Base-by-base conservation (phyloP, 148 eudicot genomes). In the Heliosperma pusillum region DNA sequence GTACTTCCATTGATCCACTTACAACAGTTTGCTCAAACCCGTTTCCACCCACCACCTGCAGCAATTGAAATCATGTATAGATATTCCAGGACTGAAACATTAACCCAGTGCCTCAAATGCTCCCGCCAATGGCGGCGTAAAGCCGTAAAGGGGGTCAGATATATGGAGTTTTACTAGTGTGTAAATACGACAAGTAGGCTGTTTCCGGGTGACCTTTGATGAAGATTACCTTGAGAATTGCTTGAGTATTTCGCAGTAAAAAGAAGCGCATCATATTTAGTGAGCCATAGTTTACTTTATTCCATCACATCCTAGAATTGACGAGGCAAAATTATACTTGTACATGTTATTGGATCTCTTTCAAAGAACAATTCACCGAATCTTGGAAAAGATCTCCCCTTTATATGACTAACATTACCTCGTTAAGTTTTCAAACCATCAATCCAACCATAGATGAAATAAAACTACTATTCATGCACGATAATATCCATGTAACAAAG, bases 1-100 rank as follows among this genome's bases (percentile, higher is more conserved):
- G 90, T 70, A 96, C 96, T 79, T 96, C 99, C 97, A 96, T 96
- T 65, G 97, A 96, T 80, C 99, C 99, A 80, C 94, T 96, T 20
- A 90, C 93, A 76, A 96, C 97, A 72, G 90, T 89, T 77, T 87
- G 92, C 81, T 90, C 99, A 59, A 90, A 91, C 73, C 99, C 99
- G 86, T 90, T 88, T 76, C 87, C 97, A n/a, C 99, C 99, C 27
- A 92, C 93, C 63, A 85, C 99, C 99, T 96, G 81, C 79, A 83
- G 20, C 64, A 66, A 75, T 29, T 20, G 33, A 21, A 19, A 79
- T 66, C 42, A 63, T 24, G 24, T 12, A 26, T 4, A 26, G 55
- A 47, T 50, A 50, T 50, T 50, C 55, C 55, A 50, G 55, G 16
- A 12, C 55, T 50, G 17, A 50, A 50, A 50, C 55, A 50, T 16